Evolutionary conservation across 139 green algal species (phyloP), one percentile per base, ranked within the genome.

Genomic region (Auxenochlorella pyrenoidosa): DNA sequence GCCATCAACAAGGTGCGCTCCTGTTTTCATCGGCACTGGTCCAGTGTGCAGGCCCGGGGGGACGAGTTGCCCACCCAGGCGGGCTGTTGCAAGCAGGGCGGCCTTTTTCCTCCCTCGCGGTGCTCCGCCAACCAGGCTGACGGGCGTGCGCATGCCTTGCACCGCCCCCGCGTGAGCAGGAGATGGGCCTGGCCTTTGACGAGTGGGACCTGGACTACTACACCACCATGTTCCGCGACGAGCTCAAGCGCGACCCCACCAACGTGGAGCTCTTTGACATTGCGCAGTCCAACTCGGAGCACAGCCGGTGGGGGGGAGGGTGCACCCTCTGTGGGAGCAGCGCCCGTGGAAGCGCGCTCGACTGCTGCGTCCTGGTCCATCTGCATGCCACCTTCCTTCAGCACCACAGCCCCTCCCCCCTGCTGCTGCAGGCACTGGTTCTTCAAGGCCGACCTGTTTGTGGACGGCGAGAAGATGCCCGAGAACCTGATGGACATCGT

Each of bases 261-360:
- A 99, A 98, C 83, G 98, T 99, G 60, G 98, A 99, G 94, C 96
- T 99, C 0, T 99, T 99, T 89, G 98, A 99, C 94, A 99, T 99
- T 43, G 98, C 95, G 30, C 98, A 99, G 94, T 97, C 93, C 88
- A 99, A 98, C 94, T 95, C 88, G 24, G 94, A 98, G 85, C 96
- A 98, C 90, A 93, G 86, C 75, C 85, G 91, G 80, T 85, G 63
- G 15, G 80, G 36, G 18, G 75, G n/a, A 22, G 18, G 85, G 22
- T 22, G 34, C 43, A 51, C n/a, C 21, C 76, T 79, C 16, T n/a
- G n/a, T n/a, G n/a, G n/a, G n/a, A n/a, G n/a, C n/a, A n/a, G n/a
- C n/a, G n/a, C n/a, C n/a, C n/a, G n/a, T n/a, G n/a, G n/a, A n/a
- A n/a, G n/a, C n/a, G n/a, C n/a, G n/a, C n/a, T n/a, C n/a, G n/a